Evolutionary conservation across 2,329 filamentous ascomycete species (phyloP).

Genomic region (Penicillium crustosum): DNA sequence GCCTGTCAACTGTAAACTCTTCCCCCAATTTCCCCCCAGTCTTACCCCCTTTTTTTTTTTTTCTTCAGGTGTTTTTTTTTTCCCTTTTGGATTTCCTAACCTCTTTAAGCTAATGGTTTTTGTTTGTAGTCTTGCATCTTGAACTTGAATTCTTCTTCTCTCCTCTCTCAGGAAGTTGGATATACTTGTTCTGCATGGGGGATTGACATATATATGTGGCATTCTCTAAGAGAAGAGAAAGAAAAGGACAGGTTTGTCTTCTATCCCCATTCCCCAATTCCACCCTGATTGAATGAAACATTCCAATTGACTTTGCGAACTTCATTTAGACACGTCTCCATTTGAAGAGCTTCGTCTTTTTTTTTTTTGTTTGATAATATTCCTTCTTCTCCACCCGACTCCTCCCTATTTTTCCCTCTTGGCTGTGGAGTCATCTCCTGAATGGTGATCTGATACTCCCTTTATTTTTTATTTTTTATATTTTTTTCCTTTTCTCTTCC

Average conservation of each 20-base stretch:
- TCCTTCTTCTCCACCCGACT: slow-evolving; percentile 7
- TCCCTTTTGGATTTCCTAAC: slow-evolving; percentile 19
- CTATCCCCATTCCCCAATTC: slow-evolving; percentile 14
- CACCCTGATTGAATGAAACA: slow-evolving; percentile 24
- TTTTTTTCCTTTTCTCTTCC: neutral
- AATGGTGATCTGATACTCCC: slow-evolving; percentile 47
- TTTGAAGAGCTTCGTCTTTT: slow-evolving; percentile 24
- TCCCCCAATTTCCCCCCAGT: slow-evolving; percentile 19
- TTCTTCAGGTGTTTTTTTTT: slow-evolving; percentile 13
- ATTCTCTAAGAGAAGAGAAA: slow-evolving; percentile 13
- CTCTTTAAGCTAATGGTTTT: slow-evolving; percentile 25
- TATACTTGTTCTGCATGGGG: slow-evolving; percentile 5
- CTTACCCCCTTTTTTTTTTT: slow-evolving; percentile 22
- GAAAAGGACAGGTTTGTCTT: slow-evolving; percentile 17
- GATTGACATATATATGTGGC: slow-evolving; percentile 19
- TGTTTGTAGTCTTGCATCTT: slow-evolving; percentile 21
- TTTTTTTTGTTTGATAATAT: slow-evolving; percentile 19
- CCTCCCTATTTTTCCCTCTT: slow-evolving; percentile 7
- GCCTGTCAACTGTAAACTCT: slow-evolving; percentile 5
- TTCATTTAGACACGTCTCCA: slow-evolving; percentile 34
- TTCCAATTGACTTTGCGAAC: slow-evolving; percentile 33
- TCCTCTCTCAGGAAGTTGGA: slow-evolving; percentile 7
- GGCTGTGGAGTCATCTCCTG: slow-evolving; percentile 17
- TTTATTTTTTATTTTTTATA: slow-evolving; percentile 45
- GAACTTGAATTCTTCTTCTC: slow-evolving; percentile 13